Conservation (phyloP, 192 early-diverging fungal species). For the Coemansia sp. region DNA sequence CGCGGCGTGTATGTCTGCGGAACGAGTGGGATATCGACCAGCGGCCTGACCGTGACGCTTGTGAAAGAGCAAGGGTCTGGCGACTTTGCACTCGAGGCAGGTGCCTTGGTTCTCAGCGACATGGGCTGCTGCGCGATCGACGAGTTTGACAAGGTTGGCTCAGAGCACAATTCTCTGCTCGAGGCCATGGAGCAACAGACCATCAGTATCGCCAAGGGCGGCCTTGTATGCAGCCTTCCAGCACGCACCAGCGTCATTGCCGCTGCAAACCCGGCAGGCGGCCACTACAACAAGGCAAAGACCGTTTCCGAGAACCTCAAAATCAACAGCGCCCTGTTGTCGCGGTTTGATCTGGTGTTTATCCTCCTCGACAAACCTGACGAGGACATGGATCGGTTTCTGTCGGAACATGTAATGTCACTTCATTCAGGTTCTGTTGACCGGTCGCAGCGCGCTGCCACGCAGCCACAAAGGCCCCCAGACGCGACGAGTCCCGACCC, state of each 20-base stretch:
- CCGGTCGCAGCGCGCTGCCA: conserved; percentile 1
- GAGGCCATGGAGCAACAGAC: conserved; percentile 92
- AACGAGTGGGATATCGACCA: conserved; percentile 65
- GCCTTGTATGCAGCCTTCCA: conserved; percentile 79
- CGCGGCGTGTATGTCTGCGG: conserved; percentile 80
- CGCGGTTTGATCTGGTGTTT: conserved; percentile 81
- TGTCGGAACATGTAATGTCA: conserved; percentile 80
- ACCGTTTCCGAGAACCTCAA: conserved; percentile 81
- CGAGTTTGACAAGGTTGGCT: conserved; percentile 89
- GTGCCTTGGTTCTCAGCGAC: conserved; percentile 84
- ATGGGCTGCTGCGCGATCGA: conserved; percentile 89
- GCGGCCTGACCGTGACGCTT: conserved; percentile 71
- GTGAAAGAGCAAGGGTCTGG: conserved; percentile 70
- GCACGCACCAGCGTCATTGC: conserved; percentile 85
- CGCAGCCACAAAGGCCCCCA: background rate
- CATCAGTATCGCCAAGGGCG: conserved; percentile 84
- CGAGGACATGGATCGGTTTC: conserved; percentile 74
- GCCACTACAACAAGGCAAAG: conserved; percentile 85
- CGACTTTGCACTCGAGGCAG: conserved; percentile 79
- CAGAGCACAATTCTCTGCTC: conserved; percentile 72
- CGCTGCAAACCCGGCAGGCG: conserved; percentile 83
- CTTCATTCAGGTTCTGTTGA: conserved; percentile 53
- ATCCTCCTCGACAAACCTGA: conserved; percentile 80
- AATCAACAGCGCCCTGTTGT: conserved; percentile 70
- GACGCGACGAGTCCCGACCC: background rate